phyloP scores from a whole-genome alignment of 805 yeast species.

The Kuraishia piskuri region DNA sequence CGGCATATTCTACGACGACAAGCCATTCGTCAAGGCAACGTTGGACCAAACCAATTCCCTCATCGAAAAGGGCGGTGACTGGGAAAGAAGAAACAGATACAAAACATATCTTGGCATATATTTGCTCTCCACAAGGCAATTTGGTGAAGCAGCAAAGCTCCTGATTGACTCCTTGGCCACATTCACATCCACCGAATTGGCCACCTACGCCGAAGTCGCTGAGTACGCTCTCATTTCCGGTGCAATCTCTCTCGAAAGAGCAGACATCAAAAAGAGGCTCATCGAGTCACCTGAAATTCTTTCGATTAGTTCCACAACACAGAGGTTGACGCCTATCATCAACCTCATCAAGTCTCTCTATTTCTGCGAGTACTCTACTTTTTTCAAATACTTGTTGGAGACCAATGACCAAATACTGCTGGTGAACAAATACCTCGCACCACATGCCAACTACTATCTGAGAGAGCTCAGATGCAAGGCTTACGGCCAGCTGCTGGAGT shows the following conservation, averaged over 20 bases:
- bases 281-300: constrained; percentile 93
- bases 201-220: constrained; percentile 85
- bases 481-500: constrained; percentile 87
- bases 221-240: constrained; percentile 87
- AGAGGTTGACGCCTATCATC: constrained; percentile 69
- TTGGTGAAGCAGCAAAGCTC: constrained; percentile 74
- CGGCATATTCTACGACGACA: constrained; percentile 86
- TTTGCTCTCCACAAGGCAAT: constrained; percentile 75
- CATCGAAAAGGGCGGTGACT: constrained; percentile 96
- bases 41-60: constrained; percentile 64
- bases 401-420: constrained; percentile 67
- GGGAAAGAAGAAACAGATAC: constrained; percentile 96
- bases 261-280: constrained; percentile 72
- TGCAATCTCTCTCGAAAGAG: constrained; percentile 71
- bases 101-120: constrained; percentile 88
- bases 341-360: constrained; percentile 80
- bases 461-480: constrained; percentile 94
- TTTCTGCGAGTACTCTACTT: constrained; percentile 77
- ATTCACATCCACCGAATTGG: constrained; percentile 85
- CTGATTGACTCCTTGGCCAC: constrained; percentile 90
- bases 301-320: constrained; percentile 64
- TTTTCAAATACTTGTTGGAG: constrained; percentile 68
- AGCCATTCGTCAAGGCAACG: constrained; percentile 55
- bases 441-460: constrained; percentile 76
- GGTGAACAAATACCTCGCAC: constrained; percentile 55